Conservation (phyloP, 768 basidiomycete genomes). For the Russula olivacea region DNA sequence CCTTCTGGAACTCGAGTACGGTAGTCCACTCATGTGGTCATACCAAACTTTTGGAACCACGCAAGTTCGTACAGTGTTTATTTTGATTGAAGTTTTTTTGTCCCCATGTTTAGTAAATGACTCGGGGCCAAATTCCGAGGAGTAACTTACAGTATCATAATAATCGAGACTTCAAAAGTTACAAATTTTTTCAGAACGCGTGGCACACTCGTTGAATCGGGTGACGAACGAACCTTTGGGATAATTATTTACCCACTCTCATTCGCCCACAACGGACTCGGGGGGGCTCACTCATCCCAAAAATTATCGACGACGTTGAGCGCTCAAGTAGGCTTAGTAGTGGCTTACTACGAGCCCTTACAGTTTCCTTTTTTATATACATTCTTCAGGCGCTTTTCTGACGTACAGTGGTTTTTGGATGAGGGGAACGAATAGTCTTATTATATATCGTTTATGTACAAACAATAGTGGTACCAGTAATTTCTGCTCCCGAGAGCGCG, state of each 20-base stretch:
- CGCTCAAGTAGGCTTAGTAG: constrained; percentile 1
- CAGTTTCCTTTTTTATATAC: constrained; percentile 17
- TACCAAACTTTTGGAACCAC: not conserved
- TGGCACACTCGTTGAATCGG: not conserved
- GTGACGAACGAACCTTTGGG: too few relatives aligned
- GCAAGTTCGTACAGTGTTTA: not conserved
- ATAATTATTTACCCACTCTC: not conserved
- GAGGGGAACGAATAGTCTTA: constrained; percentile 3
- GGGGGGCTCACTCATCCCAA: not conserved
- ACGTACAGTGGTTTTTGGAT: constrained; percentile 12
- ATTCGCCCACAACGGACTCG: not conserved
- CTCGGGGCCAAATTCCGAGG: not conserved
- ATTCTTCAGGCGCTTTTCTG: constrained; percentile 12
- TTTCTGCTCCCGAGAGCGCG: too few relatives aligned
- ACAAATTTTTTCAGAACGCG: not conserved
- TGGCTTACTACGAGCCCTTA: constrained; percentile 12
- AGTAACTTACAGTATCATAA: not conserved
- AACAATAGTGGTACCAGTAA: not conserved
- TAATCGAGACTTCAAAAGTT: not conserved
- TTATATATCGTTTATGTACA: constrained; percentile 22
- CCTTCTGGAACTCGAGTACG: not conserved
- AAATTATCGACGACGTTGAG: constrained; percentile 13
- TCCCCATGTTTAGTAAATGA: too few relatives aligned
- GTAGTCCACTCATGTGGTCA: not conserved
- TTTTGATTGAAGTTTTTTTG: not conserved